phyloP scores from a whole-genome alignment of 164 flowering plant genomes.

The Buxus sempervirens region DNA sequence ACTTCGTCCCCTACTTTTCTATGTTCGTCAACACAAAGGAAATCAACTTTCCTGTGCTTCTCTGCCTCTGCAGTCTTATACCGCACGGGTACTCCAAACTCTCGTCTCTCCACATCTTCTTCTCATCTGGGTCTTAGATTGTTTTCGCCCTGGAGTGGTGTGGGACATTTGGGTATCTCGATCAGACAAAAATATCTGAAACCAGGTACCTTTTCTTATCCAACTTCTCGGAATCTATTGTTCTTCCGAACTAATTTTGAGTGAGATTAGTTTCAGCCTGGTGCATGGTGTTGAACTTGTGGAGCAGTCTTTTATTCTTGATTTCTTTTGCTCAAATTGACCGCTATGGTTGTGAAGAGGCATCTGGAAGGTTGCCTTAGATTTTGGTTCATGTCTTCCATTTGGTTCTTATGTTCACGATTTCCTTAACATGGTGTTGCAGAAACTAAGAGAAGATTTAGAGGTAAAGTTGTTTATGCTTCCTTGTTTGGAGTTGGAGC shows the following conservation, averaged over 20 bases:
- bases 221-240: neutral
- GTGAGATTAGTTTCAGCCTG: neutral
- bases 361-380: neutral
- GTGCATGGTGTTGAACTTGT: neutral
- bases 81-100: slow-evolving; percentile 22
- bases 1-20: slow-evolving; percentile 15
- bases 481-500: slow-evolving; percentile 99
- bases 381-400: neutral
- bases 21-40: slow-evolving; percentile 20
- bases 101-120: slow-evolving; percentile 22
- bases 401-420: neutral
- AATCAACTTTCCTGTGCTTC: slow-evolving; percentile 16
- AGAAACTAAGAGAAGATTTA: slow-evolving; percentile 51
- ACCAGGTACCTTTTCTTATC: slow-evolving; percentile 30
- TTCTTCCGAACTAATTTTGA: neutral
- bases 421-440: slow-evolving; percentile 23
- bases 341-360: no score
- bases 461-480: slow-evolving; percentile 58
- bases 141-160: slow-evolving; percentile 58
- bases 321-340: neutral
- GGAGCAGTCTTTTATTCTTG: neutral
- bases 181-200: slow-evolving; percentile 22
- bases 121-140: slow-evolving; percentile 39
- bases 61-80: slow-evolving; percentile 20
- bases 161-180: slow-evolving; percentile 54